Conservation (phyloP, 1,284 basidiomycete species). For the Cryptococcus neoformans region DNA sequence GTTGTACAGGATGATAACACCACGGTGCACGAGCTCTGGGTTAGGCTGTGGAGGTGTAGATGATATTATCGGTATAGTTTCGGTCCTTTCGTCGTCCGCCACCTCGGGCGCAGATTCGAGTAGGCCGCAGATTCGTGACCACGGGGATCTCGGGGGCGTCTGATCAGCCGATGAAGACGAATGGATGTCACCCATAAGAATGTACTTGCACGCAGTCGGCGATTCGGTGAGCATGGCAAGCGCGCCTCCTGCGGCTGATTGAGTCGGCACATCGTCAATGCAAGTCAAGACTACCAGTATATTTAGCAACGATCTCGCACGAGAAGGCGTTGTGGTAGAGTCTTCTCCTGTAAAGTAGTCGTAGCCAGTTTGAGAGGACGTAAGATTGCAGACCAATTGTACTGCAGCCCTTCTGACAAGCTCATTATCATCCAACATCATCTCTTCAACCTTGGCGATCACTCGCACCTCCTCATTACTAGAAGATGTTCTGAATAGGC, state of each 20-base stretch:
- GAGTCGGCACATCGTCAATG: slow-evolving; percentile 74
- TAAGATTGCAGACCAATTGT: slow-evolving; percentile 92
- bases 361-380: slow-evolving; percentile 70
- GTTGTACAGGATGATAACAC: slow-evolving; percentile 66
- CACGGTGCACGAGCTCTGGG: slow-evolving; percentile 66
- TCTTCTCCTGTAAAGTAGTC: slow-evolving; percentile 49
- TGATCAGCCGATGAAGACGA: background rate
- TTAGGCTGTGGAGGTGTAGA: slow-evolving; percentile 17
- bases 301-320: slow-evolving; percentile 64
- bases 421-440: slow-evolving; percentile 76
- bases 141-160: slow-evolving; percentile 35
- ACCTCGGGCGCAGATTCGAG: slow-evolving; percentile 39
- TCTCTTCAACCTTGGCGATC: slow-evolving; percentile 67
- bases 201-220: slow-evolving; percentile 58
- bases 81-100: slow-evolving; percentile 27
- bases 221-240: slow-evolving; percentile 70
- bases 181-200: slow-evolving; percentile 53
- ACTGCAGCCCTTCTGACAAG: slow-evolving; percentile 81
- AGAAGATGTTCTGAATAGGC: background rate
- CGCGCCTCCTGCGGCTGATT: slow-evolving; percentile 79
- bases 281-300: slow-evolving; percentile 80
- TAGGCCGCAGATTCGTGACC: slow-evolving; percentile 30
- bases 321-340: slow-evolving; percentile 31
- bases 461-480: slow-evolving; percentile 48
- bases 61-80: slow-evolving; percentile 36